These are phyloP conservation scores for Suhomyces chickasaworum DNA, from an alignment of 1,139 yeast species.

Conservation along the genomic window DNA sequence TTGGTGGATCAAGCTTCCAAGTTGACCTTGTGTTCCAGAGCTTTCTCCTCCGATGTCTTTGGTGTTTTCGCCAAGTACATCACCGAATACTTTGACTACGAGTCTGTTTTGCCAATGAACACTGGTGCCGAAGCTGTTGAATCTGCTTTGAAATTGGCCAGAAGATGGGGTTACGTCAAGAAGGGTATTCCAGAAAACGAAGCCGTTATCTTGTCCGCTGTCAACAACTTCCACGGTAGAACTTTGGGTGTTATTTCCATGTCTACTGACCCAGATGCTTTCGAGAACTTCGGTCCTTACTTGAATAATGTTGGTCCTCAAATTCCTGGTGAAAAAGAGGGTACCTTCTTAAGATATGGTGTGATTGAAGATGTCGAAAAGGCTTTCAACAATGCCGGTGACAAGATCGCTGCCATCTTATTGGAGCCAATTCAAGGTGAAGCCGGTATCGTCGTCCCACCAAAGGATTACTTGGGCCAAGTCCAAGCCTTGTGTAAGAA, in stretches of 20 bases:
- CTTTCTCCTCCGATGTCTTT: slow-evolving; percentile 87
- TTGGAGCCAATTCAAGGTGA: slow-evolving; percentile 98
- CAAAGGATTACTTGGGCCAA: slow-evolving; percentile 70
- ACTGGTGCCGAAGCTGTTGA: slow-evolving; percentile 99
- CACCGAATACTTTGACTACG: slow-evolving; percentile 88
- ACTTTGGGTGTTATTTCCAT: slow-evolving; percentile 93
- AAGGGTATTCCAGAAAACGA: slow-evolving; percentile 82
- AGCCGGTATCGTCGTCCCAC: slow-evolving; percentile 97
- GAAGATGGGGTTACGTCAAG: slow-evolving; percentile 95
- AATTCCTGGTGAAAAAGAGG: slow-evolving; percentile 62
- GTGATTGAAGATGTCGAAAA: slow-evolving; percentile 81
- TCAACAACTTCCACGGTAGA: slow-evolving; percentile 93
- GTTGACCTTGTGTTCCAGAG: slow-evolving; percentile 86
- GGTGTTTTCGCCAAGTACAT: slow-evolving; percentile 86
- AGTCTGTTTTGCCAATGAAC: slow-evolving; percentile 95
- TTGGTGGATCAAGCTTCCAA: slow-evolving; percentile 83
- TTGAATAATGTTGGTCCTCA: slow-evolving; percentile 80
- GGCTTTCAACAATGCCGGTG: slow-evolving; percentile 84
- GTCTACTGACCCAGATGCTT: slow-evolving; percentile 96
- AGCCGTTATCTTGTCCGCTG: slow-evolving; percentile 86
- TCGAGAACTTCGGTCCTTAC: slow-evolving; percentile 88
- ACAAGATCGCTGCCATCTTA: slow-evolving; percentile 85
- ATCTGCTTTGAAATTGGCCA: slow-evolving; percentile 88
- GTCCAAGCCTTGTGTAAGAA: slow-evolving; percentile 78
- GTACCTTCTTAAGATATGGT: slow-evolving; percentile 69